Evolutionary conservation across 129 eudicot species (phyloP).

Genomic region (Centella asiatica): DNA sequence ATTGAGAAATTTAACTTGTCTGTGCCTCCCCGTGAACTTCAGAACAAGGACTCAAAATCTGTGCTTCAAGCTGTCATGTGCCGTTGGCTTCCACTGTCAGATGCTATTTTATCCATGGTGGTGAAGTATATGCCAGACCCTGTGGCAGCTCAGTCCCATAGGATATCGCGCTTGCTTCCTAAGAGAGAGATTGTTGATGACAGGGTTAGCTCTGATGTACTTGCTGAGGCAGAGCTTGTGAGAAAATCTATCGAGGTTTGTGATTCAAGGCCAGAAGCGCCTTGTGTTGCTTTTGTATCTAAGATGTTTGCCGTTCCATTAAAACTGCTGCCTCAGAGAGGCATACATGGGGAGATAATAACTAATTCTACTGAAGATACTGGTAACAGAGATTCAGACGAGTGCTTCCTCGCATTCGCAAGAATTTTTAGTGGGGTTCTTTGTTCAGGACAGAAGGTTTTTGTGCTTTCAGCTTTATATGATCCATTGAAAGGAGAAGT

Average conservation of each 20-base stretch:
- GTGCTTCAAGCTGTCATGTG: constrained; percentile 88
- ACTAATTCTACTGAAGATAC: constrained; percentile 33
- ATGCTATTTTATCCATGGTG: constrained; percentile 81
- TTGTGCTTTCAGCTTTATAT: constrained; percentile 77
- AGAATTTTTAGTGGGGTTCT: constrained; percentile 88
- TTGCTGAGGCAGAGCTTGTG: constrained; percentile 67
- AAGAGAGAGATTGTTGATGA: constrained; percentile 54
- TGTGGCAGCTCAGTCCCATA: constrained; percentile 55
- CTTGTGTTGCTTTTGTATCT: constrained; percentile 84
- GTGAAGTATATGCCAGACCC: constrained; percentile 80
- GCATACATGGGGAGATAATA: constrained; percentile 44
- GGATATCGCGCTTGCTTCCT: constrained; percentile 78
- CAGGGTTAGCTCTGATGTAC: constrained; percentile 35
- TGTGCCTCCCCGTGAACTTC: constrained; percentile 76
- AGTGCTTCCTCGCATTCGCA: constrained; percentile 92
- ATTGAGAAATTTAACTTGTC: constrained; percentile 55
- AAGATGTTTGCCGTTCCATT: constrained; percentile 91
- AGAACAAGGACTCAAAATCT: constrained; percentile 66
- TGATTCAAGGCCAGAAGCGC: constrained; percentile 59
- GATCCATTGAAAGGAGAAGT: constrained; percentile 74
- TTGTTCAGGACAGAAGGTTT: constrained; percentile 55
- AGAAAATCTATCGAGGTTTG: constrained; percentile 82
- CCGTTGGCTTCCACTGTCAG: constrained; percentile 87
- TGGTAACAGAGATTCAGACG: constrained; percentile 64
- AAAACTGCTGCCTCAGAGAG: constrained; percentile 75